Conservation (phyloP, 148 eudicot genomes). For the Fallopia convolvulus region DNA sequence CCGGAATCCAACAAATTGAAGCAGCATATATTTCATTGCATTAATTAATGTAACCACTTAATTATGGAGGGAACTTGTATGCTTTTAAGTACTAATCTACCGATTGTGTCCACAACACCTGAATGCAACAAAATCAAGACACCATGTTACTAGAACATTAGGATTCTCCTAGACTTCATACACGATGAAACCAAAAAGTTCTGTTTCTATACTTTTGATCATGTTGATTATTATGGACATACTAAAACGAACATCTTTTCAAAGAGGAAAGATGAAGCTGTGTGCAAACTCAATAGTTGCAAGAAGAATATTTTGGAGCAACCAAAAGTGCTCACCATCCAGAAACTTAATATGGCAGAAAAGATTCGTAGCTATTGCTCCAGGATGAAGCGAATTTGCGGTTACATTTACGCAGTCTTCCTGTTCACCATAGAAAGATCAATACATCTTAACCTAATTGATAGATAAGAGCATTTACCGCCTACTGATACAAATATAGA, state of each 20-base stretch:
- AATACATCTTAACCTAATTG: background rate
- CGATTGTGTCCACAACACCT: conserved; percentile 19
- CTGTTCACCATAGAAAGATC: conserved; percentile 14
- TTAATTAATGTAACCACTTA: background rate
- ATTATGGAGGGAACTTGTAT: background rate
- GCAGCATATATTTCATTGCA: too few species aligned
- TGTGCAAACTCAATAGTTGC: background rate
- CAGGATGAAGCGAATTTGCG: conserved; percentile 69
- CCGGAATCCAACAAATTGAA: too few species aligned
- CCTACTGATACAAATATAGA: background rate
- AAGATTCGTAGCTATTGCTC: conserved; percentile 48
- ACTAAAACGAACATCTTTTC: too few species aligned
- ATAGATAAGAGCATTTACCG: background rate
- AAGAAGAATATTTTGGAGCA: background rate
- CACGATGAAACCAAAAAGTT: background rate
- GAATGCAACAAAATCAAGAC: background rate
- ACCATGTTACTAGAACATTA: background rate
- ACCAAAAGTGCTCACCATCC: conserved; percentile 27
- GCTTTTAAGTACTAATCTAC: conserved; percentile 25
- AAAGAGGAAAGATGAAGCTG: too few species aligned
- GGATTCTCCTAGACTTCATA: background rate
- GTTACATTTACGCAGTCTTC: conserved; percentile 35
- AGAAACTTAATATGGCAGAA: conserved; percentile 37
- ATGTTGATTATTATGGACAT: too few species aligned
- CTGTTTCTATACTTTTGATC: background rate